Conservation (phyloP, 352 stramenopile genomes). For the Globisporangium okanoganense region DNA sequence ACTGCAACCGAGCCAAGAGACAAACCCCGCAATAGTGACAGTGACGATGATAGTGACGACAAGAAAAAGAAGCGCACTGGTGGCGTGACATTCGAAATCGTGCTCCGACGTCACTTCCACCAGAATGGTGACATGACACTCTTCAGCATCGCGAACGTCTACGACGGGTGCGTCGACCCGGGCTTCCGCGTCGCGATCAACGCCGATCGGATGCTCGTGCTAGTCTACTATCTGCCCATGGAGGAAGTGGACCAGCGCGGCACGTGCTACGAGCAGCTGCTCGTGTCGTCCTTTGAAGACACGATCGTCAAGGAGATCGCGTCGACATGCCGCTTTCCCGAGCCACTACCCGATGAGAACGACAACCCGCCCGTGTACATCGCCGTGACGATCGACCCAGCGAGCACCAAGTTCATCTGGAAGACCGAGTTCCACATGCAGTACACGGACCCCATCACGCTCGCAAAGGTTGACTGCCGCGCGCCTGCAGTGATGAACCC, state of each 20-base stretch:
- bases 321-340: constrained; percentile 18
- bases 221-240: constrained; percentile 65
- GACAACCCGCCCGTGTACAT: constrained; percentile 56
- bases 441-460: constrained; percentile 44
- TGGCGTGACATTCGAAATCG: constrained; percentile 71
- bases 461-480: constrained; percentile 39
- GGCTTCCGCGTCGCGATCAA: constrained; percentile 72
- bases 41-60: not conserved
- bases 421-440: constrained; percentile 49
- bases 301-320: constrained; percentile 17
- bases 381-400: constrained; percentile 47
- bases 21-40: not conserved
- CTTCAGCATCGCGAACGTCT: constrained; percentile 66
- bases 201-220: constrained; percentile 40
- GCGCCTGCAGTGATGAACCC: constrained; percentile 23
- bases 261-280: constrained; percentile 49
- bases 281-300: constrained; percentile 21
- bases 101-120: constrained; percentile 35
- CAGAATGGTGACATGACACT: constrained; percentile 46
- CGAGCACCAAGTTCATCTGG: constrained; percentile 19
- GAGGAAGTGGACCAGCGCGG: constrained; percentile 26
- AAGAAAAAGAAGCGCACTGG: not conserved
- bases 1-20: not conserved
- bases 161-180: constrained; percentile 51
- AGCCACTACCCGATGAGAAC: constrained; percentile 30